Evolutionary conservation across 345 rosid species (phyloP), one percentile per base, ranked within the genome.

Genomic region (Noccaea caerulescens): DNA sequence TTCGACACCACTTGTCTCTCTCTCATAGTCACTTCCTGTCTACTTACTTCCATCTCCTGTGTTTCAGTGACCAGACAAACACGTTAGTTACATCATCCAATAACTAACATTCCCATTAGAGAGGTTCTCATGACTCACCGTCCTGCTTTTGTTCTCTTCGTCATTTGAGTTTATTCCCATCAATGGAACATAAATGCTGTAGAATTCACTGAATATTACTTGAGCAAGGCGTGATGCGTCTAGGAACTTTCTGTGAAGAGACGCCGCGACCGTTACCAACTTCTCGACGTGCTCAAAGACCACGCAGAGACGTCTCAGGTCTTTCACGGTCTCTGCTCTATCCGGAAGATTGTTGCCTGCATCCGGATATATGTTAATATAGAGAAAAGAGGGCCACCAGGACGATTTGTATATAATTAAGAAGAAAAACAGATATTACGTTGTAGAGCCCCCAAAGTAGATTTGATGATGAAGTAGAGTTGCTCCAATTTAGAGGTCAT

Each of bases 211-310:
- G 84, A 94, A 91, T 69, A 94, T 80, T 55, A 86, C 87, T 72
- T 86, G 86, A n/a, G 86, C 77, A n/a, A 91, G 81, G 2, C 89
- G 83, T 32, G 93, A 85, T 16, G 89, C 87, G 11, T 83, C 85
- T 72, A 79, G 55, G 73, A 94, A 94, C 75, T 86, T 94, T 44
- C 91, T 86, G 79, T 88, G 96, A 72, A 94, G 93, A 64, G 92
- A 91, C 16, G 91, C 92, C 13, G 99, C 98, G 8, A 91, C 85
- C 37, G 85, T 72, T 62, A 87, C 72, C 70, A 91, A 68, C 75
- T 84, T 89, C 83, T 94, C 99, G 0, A 94, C 83, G 39, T 88
- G 86, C 76, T 85, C 98, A 82, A 88, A 94, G 71, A 79, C 77
- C 9, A 71, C 44, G 53, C 88, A 81, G 10, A 94, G 80, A 58